Base-by-base conservation (phyloP, 2,329 filamentous ascomycete species). In the Cyphellophora europaea region DNA sequence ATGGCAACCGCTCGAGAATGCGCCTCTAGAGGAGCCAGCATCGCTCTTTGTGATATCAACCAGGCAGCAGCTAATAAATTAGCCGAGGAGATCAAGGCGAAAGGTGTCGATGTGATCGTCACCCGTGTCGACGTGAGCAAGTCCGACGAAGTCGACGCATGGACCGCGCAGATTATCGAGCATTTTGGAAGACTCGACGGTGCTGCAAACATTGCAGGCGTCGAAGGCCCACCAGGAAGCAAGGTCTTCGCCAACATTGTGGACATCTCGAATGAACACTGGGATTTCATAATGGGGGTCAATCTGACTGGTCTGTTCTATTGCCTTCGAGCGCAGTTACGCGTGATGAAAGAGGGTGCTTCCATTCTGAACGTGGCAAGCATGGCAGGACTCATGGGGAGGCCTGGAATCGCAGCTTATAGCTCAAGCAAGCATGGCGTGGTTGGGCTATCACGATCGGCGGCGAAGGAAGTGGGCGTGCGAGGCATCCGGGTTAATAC, bases 281-380 rank as follows among this genome's bases (percentile, higher is more conserved):
- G 62, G 63, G 56, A 63, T 27, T 50, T 51, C 17, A 51, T 64
- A 11, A 49, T 70, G 35, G 45, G 50, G 2, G 61, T 71, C 6
- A 71, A 72, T 45, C 39, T 62, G 6, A 59, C 49, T 5, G 69
- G 71, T 4, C 51, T 66, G 16, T 67, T 72, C 52, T 63, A 69
- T 33, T 71, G 66, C 39, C 40, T 75, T 38, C 54, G 66, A n/a
- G 63, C 66, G n/a, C 50, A 74, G 46, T 40, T 74, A 6, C 54
- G 51, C 11, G 56, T 58, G 14, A 63, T 72, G 36, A 38, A 31
- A 11, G 25, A 57, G 16, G 49, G 46, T 2, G 43, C 42, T 6
- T 53, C 53, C 2, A 57, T 67, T 33, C 53, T 66, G 17, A 66
- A 66, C 36, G 60, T 63, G n/a, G 51, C 55, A 6, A 61, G 55